Conservation (phyloP, 495 filamentous ascomycete genomes). For the Talaromyces stipitatus region DNA sequence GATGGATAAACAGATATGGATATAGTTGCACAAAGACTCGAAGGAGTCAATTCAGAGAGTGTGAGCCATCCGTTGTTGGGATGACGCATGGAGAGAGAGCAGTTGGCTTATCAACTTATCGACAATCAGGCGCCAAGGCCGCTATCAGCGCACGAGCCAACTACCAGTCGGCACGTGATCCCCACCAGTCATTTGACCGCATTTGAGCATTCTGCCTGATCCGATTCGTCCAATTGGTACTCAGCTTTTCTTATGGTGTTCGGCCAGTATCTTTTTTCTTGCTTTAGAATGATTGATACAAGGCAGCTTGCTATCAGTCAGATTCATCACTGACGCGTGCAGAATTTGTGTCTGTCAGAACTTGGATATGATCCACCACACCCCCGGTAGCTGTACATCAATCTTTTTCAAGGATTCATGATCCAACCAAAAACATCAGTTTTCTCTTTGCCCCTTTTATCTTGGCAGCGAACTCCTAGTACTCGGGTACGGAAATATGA, state of each 20-base stretch:
- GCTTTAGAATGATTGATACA: too few species aligned
- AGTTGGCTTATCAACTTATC: conserved; percentile 1
- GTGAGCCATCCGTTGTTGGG: not conserved
- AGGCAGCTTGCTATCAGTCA: too few species aligned
- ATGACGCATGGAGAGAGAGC: not conserved
- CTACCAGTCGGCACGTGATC: not conserved
- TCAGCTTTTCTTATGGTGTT: too few species aligned
- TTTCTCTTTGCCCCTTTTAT: conserved; percentile 35
- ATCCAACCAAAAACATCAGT: conserved; percentile 11
- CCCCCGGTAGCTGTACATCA: not conserved
- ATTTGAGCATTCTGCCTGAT: not conserved
- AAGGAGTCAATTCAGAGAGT: not conserved
- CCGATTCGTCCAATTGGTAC: too few species aligned
- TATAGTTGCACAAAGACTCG: not conserved
- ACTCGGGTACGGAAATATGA: conserved; percentile 31
- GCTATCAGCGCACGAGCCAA: not conserved
- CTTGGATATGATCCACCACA: not conserved
- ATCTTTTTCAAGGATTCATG: conserved; percentile 1
- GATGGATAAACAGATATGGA: not conserved
- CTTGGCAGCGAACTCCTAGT: conserved; percentile 29
- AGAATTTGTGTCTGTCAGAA: not conserved
- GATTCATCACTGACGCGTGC: not conserved
- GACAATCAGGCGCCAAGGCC: not conserved
- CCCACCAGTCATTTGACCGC: not conserved
- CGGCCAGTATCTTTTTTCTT: too few species aligned